Conservation (phyloP, 208 protist species). For the Acanthamoeba castellanii region DNA sequence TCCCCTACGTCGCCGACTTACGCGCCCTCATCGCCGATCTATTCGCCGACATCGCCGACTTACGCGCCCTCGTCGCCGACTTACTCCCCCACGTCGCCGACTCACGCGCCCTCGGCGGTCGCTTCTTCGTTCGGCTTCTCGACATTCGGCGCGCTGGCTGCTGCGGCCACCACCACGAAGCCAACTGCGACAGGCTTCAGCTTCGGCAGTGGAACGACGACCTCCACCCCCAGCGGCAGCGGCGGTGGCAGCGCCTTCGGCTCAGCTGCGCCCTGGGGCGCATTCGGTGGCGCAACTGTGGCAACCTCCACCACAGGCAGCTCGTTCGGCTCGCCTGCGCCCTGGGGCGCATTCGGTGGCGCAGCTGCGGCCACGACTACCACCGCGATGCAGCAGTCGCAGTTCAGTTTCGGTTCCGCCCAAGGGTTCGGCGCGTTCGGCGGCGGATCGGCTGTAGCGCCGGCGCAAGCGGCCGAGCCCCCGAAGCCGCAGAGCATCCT, state of each 20-base stretch:
- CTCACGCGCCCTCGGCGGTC: neutral
- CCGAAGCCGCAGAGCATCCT: too few relatives aligned
- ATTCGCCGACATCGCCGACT: neutral
- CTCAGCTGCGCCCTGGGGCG: neutral
- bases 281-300: neutral
- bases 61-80: neutral
- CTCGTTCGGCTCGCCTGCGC: too few relatives aligned
- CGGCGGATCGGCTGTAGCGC: too few relatives aligned
- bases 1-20: neutral
- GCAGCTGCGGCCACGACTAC: too few relatives aligned
- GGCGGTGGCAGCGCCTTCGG: neutral
- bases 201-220: neutral
- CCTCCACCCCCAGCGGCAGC: neutral
- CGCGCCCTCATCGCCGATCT: neutral
- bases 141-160: neutral
- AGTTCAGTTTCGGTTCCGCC: too few relatives aligned
- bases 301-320: too few relatives aligned
- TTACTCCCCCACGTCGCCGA: neutral
- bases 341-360: too few relatives aligned
- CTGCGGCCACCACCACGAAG: neutral
- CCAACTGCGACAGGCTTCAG: neutral
- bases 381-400: too few relatives aligned
- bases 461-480: too few relatives aligned
- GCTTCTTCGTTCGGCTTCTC: neutral
- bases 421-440: too few relatives aligned